phyloP scores from a whole-genome alignment of 345 rosid genomes.

The Excoecaria cochinchinensis region DNA sequence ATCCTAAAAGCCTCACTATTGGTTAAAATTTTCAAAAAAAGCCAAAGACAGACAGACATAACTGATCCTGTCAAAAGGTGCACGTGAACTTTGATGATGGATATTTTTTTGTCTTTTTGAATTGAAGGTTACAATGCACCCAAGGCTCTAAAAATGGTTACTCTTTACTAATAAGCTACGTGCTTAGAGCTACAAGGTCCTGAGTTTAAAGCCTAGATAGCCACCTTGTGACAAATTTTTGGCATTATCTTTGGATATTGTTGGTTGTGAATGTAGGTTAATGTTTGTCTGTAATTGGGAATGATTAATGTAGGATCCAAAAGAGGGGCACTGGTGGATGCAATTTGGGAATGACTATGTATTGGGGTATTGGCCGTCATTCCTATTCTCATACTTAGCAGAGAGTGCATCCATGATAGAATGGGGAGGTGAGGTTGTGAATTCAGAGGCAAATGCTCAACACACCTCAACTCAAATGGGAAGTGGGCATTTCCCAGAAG shows the following conservation, averaged over 20 bases:
- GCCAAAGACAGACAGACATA: not conserved
- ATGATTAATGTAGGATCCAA: slow-evolving; percentile 61
- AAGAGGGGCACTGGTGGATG: slow-evolving; percentile 99
- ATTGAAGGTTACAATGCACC: not conserved
- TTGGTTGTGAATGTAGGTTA: not conserved
- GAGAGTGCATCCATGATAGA: slow-evolving; percentile 96
- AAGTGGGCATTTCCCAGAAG: slow-evolving; percentile 86
- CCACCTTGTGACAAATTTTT: not conserved
- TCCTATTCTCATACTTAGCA: slow-evolving; percentile 86
- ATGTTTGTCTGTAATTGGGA: not conserved
- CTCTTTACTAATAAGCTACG: no score
- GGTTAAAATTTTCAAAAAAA: not conserved
- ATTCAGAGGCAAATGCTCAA: slow-evolving; percentile 74
- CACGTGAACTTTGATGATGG: slow-evolving; percentile 5
- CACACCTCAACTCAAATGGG: slow-evolving; percentile 99
- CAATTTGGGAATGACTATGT: slow-evolving; percentile 87
- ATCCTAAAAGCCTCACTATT: not conserved
- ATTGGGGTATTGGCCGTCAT: slow-evolving; percentile 93
- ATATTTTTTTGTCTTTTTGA: not conserved
- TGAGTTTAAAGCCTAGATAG: no score
- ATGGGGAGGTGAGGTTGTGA: slow-evolving; percentile 99
- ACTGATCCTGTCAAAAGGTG: slow-evolving; percentile 2
- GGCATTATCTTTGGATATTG: not conserved
- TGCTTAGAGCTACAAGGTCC: no score
- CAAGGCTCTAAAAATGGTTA: not conserved